Conservation (phyloP, 306 rosid species). For the Quercus gilva region DNA sequence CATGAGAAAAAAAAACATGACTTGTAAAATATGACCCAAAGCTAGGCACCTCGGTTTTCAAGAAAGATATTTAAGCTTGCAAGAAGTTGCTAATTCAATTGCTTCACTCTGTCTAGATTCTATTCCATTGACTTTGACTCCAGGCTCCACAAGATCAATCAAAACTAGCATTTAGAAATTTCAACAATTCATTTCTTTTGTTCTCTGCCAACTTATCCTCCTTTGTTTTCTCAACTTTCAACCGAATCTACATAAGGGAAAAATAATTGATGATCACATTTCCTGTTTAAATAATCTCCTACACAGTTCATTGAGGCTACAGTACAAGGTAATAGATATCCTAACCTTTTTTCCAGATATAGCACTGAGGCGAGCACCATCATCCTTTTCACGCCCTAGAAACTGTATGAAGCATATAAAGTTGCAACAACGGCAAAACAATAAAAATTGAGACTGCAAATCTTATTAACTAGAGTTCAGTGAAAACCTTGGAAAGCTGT, state of each 20-base stretch:
- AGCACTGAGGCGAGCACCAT: constrained; percentile 86
- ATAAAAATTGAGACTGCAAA: background rate
- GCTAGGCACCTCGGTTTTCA: constrained; percentile 6
- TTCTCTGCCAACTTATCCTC: constrained; percentile 89
- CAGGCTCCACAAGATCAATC: constrained; percentile 46
- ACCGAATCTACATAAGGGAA: constrained; percentile 55
- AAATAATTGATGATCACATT: background rate
- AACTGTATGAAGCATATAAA: constrained; percentile 48
- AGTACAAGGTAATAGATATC: background rate
- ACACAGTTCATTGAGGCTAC: background rate
- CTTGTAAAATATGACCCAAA: background rate
- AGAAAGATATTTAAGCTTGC: constrained; percentile 7
- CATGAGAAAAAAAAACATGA: background rate
- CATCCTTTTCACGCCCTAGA: constrained; percentile 81
- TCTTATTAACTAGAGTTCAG: constrained; percentile 11
- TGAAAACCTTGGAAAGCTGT: constrained; percentile 89
- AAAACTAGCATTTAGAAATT: constrained; percentile 93
- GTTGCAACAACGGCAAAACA: background rate
- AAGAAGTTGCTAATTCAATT: constrained; percentile 10
- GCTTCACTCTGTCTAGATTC: constrained; percentile 16
- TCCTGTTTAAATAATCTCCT: background rate
- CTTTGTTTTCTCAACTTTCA: constrained; percentile 90
- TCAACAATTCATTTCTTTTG: constrained; percentile 89
- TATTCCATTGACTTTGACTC: constrained; percentile 25
- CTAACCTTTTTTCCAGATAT: constrained; percentile 96